Percentiles rank a stretch among this genome's conserved stretches.
Evolutionary conservation across 2,329 filamentous ascomycete species (phyloP).

Genomic region (Fusarium sp.): DNA sequence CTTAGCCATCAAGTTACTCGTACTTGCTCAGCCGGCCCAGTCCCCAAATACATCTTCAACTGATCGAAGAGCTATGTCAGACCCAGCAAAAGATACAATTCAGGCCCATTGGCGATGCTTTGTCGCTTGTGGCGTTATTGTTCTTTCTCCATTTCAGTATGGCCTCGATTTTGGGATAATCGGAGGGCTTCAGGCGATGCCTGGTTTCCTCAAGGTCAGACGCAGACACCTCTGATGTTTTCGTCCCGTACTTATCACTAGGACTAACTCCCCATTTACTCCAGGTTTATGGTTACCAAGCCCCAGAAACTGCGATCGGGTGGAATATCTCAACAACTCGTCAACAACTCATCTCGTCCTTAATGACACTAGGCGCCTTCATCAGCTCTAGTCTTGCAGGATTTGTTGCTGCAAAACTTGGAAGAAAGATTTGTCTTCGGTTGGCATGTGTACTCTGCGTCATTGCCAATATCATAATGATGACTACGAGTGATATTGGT

Average conservation of each 20-base stretch:
- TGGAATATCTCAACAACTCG: conserved; percentile 46
- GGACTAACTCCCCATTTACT: background rate
- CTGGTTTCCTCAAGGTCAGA: conserved; percentile 40
- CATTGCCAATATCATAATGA: conserved; percentile 45
- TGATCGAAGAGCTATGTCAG: conserved; percentile 17
- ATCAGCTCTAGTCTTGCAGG: conserved; percentile 45
- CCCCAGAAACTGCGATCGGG: conserved; percentile 41
- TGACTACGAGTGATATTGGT: conserved; percentile 40
- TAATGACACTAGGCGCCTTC: conserved; percentile 46
- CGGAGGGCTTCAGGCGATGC: conserved; percentile 44
- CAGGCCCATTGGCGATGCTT: conserved; percentile 45
- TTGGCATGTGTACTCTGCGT: conserved; percentile 43
- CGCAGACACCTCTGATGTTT: background rate
- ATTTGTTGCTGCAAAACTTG: conserved; percentile 33
- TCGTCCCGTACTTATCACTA: too few species aligned
- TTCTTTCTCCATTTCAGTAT: conserved; percentile 45
- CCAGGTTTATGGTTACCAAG: conserved; percentile 42
- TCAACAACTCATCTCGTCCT: conserved; percentile 43
- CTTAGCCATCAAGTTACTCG: background rate
- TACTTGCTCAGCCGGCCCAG: background rate
- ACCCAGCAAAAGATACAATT: conserved; percentile 34
- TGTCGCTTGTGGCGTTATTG: conserved; percentile 38
- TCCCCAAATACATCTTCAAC: background rate
- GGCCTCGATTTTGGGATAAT: conserved; percentile 46
- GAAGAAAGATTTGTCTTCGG: conserved; percentile 37